Conservation (phyloP, 495 filamentous ascomycete genomes). For the Hypoxylon trugodes region DNA sequence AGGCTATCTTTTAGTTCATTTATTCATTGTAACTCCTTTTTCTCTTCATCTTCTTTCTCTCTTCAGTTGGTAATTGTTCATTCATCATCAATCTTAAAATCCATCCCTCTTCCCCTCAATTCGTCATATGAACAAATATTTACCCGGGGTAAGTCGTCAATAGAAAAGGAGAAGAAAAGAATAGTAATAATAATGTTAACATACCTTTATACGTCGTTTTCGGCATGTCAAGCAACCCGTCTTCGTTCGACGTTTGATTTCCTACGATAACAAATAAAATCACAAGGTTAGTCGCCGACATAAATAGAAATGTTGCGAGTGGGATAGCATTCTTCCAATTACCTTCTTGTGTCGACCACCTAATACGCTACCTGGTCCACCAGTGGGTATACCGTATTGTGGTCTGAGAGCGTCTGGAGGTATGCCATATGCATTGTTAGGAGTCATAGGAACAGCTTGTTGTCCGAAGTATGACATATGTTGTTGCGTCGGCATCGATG, state of each 20-base stretch:
- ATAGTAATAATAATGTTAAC: conserved; percentile 52
- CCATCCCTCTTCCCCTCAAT: background rate
- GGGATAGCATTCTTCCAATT: conserved; percentile 38
- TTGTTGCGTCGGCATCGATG: conserved; percentile 45
- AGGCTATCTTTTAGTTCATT: background rate
- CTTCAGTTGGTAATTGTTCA: background rate
- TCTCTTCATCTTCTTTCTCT: background rate
- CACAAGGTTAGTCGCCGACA: conserved; percentile 34
- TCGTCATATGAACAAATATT: background rate
- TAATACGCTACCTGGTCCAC: conserved; percentile 70
- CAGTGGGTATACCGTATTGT: conserved; percentile 57
- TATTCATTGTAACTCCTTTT: background rate
- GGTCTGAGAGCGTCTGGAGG: conserved; percentile 49
- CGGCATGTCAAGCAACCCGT: conserved; percentile 97
- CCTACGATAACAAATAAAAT: conserved; percentile 55
- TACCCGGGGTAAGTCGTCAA: conserved; percentile 17
- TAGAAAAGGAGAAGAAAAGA: conserved; percentile 9
- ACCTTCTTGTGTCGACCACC: conserved; percentile 90
- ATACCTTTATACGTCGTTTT: conserved; percentile 97
- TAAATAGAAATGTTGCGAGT: conserved; percentile 23
- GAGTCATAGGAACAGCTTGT: conserved; percentile 47
- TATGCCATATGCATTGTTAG: conserved; percentile 56
- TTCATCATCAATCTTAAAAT: background rate
- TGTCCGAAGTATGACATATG: conserved; percentile 49
- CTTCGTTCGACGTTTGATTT: conserved; percentile 98